Percentiles rank a stretch among this genome's conserved stretches.
Conservation (phyloP, 1,284 basidiomycete genomes). For the Ustilago sp. region DNA sequence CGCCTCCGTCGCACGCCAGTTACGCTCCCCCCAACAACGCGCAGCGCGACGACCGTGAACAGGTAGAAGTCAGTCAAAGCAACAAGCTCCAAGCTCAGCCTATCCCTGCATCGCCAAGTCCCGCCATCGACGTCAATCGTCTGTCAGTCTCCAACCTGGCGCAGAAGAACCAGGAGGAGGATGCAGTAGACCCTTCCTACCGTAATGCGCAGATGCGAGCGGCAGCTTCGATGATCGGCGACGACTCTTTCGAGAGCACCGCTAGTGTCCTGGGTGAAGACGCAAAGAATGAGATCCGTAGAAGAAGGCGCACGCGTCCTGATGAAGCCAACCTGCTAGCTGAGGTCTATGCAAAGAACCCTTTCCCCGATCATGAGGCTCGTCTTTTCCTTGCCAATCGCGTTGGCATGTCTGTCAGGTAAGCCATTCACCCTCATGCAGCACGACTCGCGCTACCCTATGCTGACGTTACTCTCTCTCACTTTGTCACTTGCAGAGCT, state of each 20-base stretch:
- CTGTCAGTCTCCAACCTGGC: conserved; percentile 42
- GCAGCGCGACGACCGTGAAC: conserved; percentile 4
- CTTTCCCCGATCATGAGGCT: conserved; percentile 63
- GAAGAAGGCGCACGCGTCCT: conserved; percentile 59
- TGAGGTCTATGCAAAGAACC: conserved; percentile 58
- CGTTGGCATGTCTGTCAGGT: conserved; percentile 63
- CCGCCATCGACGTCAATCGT: conserved; percentile 39
- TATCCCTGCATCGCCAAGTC: conserved; percentile 25
- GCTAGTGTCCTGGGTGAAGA: conserved; percentile 38
- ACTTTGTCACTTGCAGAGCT: conserved; percentile 22
- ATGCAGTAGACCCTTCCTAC: conserved; percentile 14
- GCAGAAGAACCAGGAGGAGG: conserved; percentile 35
- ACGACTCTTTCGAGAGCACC: conserved; percentile 46
- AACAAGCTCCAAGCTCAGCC: conserved; percentile 4
- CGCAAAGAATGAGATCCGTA: conserved; percentile 42
- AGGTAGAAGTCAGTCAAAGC: conserved; percentile 1
- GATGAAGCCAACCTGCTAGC: conserved; percentile 62
- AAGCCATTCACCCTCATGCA: conserved; percentile 14
- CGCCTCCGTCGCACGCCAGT: not conserved
- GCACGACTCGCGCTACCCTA: not conserved
- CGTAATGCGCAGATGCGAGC: conserved; percentile 11
- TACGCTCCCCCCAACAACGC: not conserved
- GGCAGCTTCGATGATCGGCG: conserved; percentile 30
- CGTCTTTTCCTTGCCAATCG: conserved; percentile 57
- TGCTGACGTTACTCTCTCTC: conserved; percentile 8